Percentiles rank a stretch among this genome's conserved stretches.
Evolutionary conservation across 176 grass and related monocot genomes (phyloP).

Genomic region (Saccharum spontaneum): DNA sequence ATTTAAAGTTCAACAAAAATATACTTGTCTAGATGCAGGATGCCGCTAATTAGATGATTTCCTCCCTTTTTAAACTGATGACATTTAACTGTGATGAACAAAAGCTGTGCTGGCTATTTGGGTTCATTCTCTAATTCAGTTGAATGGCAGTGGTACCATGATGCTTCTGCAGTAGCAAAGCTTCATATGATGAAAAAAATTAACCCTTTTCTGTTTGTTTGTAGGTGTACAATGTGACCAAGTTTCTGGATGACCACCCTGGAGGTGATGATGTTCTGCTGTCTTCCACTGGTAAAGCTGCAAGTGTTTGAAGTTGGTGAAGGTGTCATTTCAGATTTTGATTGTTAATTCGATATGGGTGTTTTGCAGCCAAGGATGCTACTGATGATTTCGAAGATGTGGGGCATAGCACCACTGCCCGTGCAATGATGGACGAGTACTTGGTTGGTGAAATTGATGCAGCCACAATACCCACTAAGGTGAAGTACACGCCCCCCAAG

Average conservation of each 20-base stretch:
- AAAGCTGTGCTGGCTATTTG: neutral
- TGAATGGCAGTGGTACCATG: neutral
- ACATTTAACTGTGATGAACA: neutral
- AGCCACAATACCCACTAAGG: constrained; percentile 78
- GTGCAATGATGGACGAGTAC: constrained; percentile 79
- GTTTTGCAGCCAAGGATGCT: constrained; percentile 67
- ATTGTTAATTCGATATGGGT: neutral
- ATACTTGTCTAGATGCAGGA: neutral
- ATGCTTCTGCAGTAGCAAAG: neutral
- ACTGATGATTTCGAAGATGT: constrained; percentile 74
- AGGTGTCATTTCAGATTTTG: constrained; percentile 5
- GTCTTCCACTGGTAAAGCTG: constrained; percentile 75
- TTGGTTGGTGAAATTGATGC: constrained; percentile 56
- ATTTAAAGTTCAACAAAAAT: neutral
- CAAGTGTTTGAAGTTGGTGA: constrained; percentile 1
- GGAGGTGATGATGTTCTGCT: constrained; percentile 93
- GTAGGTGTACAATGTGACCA: constrained; percentile 95
- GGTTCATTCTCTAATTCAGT: neutral
- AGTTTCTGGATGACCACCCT: constrained; percentile 96
- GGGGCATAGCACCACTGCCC: constrained; percentile 67
- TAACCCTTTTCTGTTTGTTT: neutral
- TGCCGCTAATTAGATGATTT: neutral
- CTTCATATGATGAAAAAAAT: neutral
- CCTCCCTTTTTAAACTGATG: neutral
- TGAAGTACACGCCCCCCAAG: constrained; percentile 83